Base-by-base conservation (phyloP, 176 grass and related monocot genomes). In the Eragrostis curvula region DNA sequence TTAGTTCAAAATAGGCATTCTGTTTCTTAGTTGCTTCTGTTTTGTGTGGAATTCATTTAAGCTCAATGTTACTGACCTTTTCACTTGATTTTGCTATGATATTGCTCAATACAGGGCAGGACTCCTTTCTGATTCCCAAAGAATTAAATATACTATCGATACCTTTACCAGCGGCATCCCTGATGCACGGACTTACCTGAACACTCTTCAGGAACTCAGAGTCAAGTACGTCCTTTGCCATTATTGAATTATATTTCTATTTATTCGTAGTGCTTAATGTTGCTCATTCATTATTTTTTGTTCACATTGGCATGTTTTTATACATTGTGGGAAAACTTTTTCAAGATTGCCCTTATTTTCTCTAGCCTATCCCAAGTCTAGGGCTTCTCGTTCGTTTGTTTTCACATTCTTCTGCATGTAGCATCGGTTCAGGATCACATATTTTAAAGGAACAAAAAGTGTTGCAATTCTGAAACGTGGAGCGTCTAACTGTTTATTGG, bases 131-230 rank as follows among this genome's bases (percentile, higher is more conserved):
- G 93, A 96, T 52, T 90, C 93, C 74, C 80, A 96, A 84, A 88
- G 70, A 73, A 96, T 99, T 81, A 89, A 96, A 73, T 71, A 96
- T 73, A 88, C 83, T 64, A 96, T 99, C 9, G 83, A 96, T 14
- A 81, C 75, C 25, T 81, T 88, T 59, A 99, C 97, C 0, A 80
- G 85, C 7, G 93, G 84, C 50, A 96, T 99, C 74, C 97, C 97
- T 85, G 96, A 99, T 90, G 97, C 89, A 60, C 81, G 93, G 74
- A 87, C 93, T 64, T 99, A 99, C 77, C 74, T 99, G 78, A 87
- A 87, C 61, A 99, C 89, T 41, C 69, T 96, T 80, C 79, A 99
- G 66, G 82, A 96, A 77, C 87, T 99, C 78, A 91, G 93, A 75
- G 87, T 75, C 83, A 99, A 99, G 97, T 99, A 94, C 13, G 7